These are phyloP conservation scores for Cryptococcus sp. DNA, from an alignment of 1,284 basidiomycete genomes.

Conservation along the genomic window DNA sequence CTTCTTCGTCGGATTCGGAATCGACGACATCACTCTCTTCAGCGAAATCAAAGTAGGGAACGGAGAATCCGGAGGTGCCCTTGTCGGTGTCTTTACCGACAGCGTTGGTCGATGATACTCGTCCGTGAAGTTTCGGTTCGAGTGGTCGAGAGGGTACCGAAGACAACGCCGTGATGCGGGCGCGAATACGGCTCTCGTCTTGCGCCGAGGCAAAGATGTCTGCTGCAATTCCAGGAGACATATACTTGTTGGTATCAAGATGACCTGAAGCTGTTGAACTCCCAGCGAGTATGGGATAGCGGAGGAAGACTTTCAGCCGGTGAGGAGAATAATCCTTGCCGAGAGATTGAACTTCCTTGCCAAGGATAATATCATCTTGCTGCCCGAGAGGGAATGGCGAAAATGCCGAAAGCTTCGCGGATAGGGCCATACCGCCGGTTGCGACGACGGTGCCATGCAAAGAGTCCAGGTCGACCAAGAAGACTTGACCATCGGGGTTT, in stretches of 20 bases:
- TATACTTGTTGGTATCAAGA: no score
- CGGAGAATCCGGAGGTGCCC: no score
- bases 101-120: no score
- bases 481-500: conserved; percentile 26
- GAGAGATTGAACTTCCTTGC: conserved; percentile 21
- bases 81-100: no score
- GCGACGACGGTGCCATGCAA: conserved; percentile 33
- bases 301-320: conserved; percentile 14
- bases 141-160: no score
- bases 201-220: no score
- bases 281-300: conserved; percentile 14
- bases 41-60: no score
- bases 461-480: conserved; percentile 33
- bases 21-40: not conserved
- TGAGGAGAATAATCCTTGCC: conserved; percentile 12
- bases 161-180: no score
- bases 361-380: conserved; percentile 30
- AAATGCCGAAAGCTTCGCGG: conserved; percentile 4
- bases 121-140: no score
- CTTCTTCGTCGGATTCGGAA: not conserved
- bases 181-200: no score
- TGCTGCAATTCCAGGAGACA: no score
- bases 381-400: conserved; percentile 25
- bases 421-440: not conserved
- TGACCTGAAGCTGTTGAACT: not conserved